Percentiles rank a stretch among this genome's conserved stretches.
Conservation (phyloP, 2,329 filamentous ascomycete genomes). For the Talaromyces sp. region DNA sequence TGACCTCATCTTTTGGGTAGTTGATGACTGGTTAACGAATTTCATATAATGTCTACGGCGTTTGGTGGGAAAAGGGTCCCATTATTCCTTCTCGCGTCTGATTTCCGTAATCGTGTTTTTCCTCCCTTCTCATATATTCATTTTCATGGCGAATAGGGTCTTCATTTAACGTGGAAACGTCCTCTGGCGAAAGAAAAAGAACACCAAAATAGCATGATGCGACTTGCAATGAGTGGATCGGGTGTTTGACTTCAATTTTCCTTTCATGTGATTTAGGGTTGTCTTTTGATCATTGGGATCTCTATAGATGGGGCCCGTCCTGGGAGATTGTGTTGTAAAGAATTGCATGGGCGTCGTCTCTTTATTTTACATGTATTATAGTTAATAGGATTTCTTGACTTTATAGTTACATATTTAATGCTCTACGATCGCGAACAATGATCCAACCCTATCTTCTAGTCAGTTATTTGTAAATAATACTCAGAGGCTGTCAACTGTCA, state of each 20-base stretch:
- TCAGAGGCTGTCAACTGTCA: neutral
- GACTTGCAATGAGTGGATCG: conserved; percentile 7
- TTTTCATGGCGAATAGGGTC: conserved; percentile 8
- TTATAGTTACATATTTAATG: neutral
- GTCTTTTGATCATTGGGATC: conserved; percentile 4
- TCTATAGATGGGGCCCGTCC: conserved; percentile 1
- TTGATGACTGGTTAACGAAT: conserved; percentile 18
- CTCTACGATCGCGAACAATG: neutral
- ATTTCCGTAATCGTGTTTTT: neutral
- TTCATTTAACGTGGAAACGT: conserved; percentile 11
- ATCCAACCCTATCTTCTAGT: neutral
- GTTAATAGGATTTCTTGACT: conserved; percentile 6
- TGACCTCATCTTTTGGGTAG: conserved; percentile 9
- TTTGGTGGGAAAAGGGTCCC: conserved; percentile 11
- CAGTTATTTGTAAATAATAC: neutral
- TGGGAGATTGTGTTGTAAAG: conserved; percentile 9
- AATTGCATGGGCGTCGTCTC: conserved; percentile 14
- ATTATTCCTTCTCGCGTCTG: conserved; percentile 6
- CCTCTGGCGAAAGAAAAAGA: conserved; percentile 1
- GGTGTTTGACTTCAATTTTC: conserved; percentile 7
- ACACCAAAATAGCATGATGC: conserved; percentile 12
- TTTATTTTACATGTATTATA: conserved; percentile 13
- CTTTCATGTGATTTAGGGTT: conserved; percentile 14
- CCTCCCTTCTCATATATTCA: neutral
- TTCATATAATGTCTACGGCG: conserved; percentile 15